Percentiles rank a stretch among this genome's conserved stretches.
Evolutionary conservation across 306 rosid species (phyloP).

Genomic region (Herpetospermum pedunculosum): DNA sequence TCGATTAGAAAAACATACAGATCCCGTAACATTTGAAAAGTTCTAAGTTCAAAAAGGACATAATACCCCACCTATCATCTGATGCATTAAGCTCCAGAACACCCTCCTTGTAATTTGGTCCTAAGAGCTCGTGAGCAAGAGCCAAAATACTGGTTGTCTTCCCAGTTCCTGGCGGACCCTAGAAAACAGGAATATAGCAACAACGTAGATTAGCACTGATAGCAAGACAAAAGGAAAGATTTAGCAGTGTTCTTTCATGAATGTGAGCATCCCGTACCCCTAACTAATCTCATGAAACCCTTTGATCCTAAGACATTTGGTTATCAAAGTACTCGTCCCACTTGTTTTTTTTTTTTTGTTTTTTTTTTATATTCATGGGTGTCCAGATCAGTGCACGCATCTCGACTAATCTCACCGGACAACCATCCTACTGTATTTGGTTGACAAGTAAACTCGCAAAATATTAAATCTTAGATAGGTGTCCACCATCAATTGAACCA

Average conservation of each 20-base stretch:
- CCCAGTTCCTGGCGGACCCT: conserved; percentile 99
- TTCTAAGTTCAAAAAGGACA: not conserved
- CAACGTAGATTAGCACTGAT: not conserved
- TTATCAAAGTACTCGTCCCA: no score
- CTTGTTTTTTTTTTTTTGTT: no score
- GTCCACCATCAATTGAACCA: no score
- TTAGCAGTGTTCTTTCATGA: not conserved
- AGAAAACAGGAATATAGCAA: conserved; percentile 9
- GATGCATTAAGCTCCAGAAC: conserved; percentile 92
- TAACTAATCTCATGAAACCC: no score
- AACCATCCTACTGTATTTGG: no score
- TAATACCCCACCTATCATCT: conserved; percentile 57
- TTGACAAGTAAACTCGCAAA: no score
- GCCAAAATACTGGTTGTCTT: conserved; percentile 94
- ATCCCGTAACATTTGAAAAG: not conserved
- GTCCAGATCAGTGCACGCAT: no score
- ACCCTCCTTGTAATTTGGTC: conserved; percentile 75
- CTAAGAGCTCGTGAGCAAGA: conserved; percentile 80
- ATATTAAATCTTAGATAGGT: no score
- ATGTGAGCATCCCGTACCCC: not conserved
- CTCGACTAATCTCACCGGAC: no score
- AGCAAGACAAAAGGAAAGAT: not conserved
- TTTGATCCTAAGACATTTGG: not conserved
- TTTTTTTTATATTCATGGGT: no score
- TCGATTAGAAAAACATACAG: not conserved